Base-by-base conservation (phyloP, 371 early-diverging fungal species). In the Mucor piriformis region DNA sequence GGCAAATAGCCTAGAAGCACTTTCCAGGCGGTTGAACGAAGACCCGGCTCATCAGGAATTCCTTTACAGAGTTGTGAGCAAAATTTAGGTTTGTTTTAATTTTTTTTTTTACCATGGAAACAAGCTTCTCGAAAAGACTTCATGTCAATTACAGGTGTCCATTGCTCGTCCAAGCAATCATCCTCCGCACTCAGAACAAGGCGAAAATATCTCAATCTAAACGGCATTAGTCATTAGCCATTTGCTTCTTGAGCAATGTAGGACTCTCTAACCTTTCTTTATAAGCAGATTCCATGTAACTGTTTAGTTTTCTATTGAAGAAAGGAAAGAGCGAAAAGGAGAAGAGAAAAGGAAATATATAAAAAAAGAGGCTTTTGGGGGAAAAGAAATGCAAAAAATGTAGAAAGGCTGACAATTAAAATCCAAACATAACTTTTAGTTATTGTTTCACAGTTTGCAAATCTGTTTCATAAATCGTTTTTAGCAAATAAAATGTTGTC, bases 1-100 rank as follows among this genome's bases (percentile, higher is more conserved):
- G 94, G 93, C 51, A 93, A 64, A 70, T 89, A 88, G 27, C 89
- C 85, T 13, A 91, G 71, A 29, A 94, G 68, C 24, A 89, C 80
- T 76, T 88, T 90, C 90, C 90, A 91, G 53, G 86, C 83, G 50
- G 70, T 78, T 42, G 86, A 83, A 49, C 90, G 83, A 42, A 87
- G 69, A 23, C 88, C 83, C 8, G 85, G 77, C 57, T 83, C 83
- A 63, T 91, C 92, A 32, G 91, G 90, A 59, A 90, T 88, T 12
- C 91, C 91, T 90, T 57, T 48, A 13, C n/a, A 15, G 6, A 12
- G 43, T 18, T n/a, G 24, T 25, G 23, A 10, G 24, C 6, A 24
- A 25, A 40, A 15, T n/a, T n/a, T n/a, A n/a, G n/a, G n/a, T n/a
- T n/a, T 34, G 18, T 18, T 20, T 13, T 4, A 16, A 6, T 32